phyloP scores from a whole-genome alignment of 225 moss, liverwort and hornwort species.

The Pseudoscleropodium purum region DNA sequence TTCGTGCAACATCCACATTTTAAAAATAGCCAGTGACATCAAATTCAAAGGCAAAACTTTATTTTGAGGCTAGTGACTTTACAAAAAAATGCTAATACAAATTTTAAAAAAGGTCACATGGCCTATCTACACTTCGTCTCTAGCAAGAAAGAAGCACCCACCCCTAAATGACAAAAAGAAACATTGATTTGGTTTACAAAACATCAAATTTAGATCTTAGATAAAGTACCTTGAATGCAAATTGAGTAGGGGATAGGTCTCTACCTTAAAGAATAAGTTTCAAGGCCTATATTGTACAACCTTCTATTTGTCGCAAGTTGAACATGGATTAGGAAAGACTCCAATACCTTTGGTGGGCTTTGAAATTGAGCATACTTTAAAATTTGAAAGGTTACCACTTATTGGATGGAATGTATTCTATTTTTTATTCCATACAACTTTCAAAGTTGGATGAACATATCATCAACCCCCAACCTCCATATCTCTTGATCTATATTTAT shows the following conservation, averaged over 20 bases:
- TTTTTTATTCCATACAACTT: background rate
- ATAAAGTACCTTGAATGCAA: background rate
- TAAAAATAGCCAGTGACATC: too few relatives aligned
- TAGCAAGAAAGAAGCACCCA: too few relatives aligned
- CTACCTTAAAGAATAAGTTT: background rate
- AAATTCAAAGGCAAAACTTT: too few relatives aligned
- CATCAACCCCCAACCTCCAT: background rate
- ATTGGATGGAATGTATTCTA: background rate
- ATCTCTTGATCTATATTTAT: background rate
- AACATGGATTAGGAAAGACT: background rate
- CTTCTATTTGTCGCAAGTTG: background rate
- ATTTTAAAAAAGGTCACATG: too few relatives aligned
- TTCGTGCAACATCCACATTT: too few relatives aligned
- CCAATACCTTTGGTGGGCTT: background rate
- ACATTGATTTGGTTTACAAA: background rate
- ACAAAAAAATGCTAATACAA: too few relatives aligned
- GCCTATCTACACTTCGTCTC: too few relatives aligned
- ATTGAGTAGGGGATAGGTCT: fast-evolving
- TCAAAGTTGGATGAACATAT: background rate
- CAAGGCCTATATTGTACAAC: background rate
- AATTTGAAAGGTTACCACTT: background rate
- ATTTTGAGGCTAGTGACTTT: too few relatives aligned
- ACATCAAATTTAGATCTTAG: background rate
- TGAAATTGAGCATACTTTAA: background rate
- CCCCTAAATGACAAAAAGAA: too few relatives aligned